Percentiles rank a stretch among this genome's conserved stretches.
These are phyloP conservation scores for Chenopodium berlandieri DNA, from an alignment of 148 eudicot species.

Conservation along the genomic window DNA sequence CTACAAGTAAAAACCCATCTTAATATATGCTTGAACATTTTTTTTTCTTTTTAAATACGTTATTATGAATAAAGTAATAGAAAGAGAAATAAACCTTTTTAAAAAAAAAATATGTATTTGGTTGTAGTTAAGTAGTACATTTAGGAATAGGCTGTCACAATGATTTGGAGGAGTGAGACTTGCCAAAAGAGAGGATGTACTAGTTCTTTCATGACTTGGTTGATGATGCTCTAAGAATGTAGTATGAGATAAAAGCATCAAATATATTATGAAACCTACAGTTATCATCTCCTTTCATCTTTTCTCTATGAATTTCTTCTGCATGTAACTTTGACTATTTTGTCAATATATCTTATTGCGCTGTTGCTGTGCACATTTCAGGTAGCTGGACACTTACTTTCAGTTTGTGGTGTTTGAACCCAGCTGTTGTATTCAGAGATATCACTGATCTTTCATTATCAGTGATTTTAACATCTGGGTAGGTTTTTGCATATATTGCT, in stretches of 20 bases:
- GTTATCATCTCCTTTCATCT: not conserved
- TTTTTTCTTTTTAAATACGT: no score
- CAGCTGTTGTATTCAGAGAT: conserved; percentile 82
- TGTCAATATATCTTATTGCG: conserved; percentile 17
- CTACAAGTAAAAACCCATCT: no score
- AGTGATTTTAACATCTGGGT: conserved; percentile 96
- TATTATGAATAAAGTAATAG: no score
- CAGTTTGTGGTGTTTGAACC: conserved; percentile 94
- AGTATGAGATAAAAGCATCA: not conserved
- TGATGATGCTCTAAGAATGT: not conserved
- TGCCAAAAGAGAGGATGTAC: no score
- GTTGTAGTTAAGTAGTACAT: no score
- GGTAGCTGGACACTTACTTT: conserved; percentile 65
- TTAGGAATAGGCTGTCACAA: no score
- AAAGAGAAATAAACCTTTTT: no score
- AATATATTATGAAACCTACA: no score
- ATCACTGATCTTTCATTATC: conserved; percentile 76
- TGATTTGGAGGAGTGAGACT: no score
- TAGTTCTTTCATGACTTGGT: no score
- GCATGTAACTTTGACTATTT: not conserved
- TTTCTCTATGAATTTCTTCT: not conserved
- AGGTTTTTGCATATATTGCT: conserved; percentile 24
- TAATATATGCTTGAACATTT: no score
- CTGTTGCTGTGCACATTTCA: conserved; percentile 41
- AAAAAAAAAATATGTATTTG: no score